Percentiles rank a stretch among this genome's conserved stretches.
Evolutionary conservation across 2,329 filamentous ascomycete genomes (phyloP).

Genomic region (Talaromyces sp.): DNA sequence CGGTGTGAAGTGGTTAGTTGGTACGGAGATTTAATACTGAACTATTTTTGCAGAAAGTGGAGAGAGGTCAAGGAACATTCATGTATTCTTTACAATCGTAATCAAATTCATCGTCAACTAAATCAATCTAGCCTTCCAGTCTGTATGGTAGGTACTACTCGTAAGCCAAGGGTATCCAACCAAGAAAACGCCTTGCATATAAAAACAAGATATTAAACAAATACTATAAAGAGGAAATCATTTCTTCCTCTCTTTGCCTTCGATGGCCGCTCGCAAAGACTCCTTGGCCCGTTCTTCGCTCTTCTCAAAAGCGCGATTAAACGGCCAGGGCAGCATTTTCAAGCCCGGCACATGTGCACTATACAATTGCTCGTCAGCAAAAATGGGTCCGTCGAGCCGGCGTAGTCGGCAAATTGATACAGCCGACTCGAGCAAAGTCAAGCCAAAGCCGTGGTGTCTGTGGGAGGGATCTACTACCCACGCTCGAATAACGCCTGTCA

Average conservation of each 20-base stretch:
- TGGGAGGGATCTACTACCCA: conserved; percentile 71
- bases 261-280: conserved; percentile 21
- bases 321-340: conserved; percentile 57
- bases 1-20: neutral
- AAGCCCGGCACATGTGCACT: conserved; percentile 62
- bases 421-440: conserved; percentile 66
- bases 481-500: conserved; percentile 57
- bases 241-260: conserved; percentile 9
- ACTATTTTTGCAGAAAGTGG: neutral
- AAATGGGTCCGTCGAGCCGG: conserved; percentile 64
- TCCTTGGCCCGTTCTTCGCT: conserved; percentile 52
- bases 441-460: conserved; percentile 65
- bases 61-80: neutral
- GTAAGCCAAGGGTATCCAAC: neutral
- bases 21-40: neutral
- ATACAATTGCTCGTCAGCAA: conserved; percentile 54
- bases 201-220: neutral
- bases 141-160: neutral
- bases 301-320: conserved; percentile 57
- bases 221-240: neutral
- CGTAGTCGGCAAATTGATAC: conserved; percentile 63
- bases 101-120: neutral
- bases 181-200: neutral
- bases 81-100: neutral
- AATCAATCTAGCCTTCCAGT: neutral